phyloP scores from a whole-genome alignment of 140 eudicot species.

The Senecio squalidus region DNA sequence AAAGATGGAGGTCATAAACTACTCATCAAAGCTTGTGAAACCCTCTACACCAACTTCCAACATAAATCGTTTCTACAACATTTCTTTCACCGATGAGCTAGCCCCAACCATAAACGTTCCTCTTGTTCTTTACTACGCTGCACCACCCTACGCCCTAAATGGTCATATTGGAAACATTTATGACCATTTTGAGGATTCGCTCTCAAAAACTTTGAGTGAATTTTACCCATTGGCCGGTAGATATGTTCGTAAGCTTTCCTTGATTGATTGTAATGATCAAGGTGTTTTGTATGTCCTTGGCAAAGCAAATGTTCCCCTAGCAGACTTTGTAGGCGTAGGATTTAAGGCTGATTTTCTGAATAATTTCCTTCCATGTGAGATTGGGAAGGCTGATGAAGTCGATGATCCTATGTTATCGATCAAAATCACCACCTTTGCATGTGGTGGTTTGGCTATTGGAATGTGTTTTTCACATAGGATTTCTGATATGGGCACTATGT shows the following conservation, averaged over 20 bases:
- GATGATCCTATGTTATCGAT: conserved; percentile 5
- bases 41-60: conserved; percentile 26
- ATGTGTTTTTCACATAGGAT: conserved; percentile 7
- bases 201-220: background rate
- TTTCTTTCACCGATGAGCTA: conserved; percentile 27
- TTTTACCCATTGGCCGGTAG: conserved; percentile 10
- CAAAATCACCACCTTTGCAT: background rate
- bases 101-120: conserved; percentile 32
- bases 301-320: background rate
- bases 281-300: conserved; percentile 2
- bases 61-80: conserved; percentile 13
- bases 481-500: background rate
- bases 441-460: conserved; percentile 11
- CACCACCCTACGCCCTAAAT: conserved; percentile 1
- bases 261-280: conserved; percentile 9
- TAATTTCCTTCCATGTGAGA: background rate
- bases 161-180: background rate
- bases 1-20: conserved; percentile 27
- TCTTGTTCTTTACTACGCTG: conserved; percentile 20
- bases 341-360: background rate
- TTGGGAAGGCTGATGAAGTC: background rate
- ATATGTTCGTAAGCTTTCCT: background rate
- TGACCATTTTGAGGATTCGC: background rate
- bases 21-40: conserved; percentile 16
- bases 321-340: background rate